Conservation (phyloP, 139 green algal genomes). For the Medakamo hakoo region DNA sequence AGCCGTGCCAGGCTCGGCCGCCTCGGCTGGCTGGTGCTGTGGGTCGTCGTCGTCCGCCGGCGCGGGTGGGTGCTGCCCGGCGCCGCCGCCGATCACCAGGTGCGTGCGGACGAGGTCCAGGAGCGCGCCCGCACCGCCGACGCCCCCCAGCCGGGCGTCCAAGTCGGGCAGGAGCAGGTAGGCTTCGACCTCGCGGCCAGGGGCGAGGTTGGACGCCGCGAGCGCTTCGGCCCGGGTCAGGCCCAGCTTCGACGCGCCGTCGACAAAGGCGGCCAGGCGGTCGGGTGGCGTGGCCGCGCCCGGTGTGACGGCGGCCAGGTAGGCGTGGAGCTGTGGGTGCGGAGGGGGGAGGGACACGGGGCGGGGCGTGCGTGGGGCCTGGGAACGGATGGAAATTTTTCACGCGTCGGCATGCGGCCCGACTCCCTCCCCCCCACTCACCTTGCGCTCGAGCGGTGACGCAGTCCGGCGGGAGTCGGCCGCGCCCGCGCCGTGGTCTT, state of each 20-base stretch:
- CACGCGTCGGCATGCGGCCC: neutral
- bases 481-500: neutral
- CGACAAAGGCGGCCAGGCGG: neutral
- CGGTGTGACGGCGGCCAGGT: neutral
- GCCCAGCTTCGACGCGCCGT: no score
- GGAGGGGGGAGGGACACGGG: no score
- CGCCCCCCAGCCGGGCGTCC: no score
- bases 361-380: neutral
- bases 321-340: neutral
- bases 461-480: no score
- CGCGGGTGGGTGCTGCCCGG: no score
- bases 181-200: neutral
- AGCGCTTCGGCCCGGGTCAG: neutral
- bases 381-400: neutral
- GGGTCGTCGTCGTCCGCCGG: no score
- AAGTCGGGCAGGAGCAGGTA: neutral
- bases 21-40: no score
- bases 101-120: no score
- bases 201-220: neutral
- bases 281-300: neutral
- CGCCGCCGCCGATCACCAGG: no score
- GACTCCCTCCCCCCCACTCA: neutral
- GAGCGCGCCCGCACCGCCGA: no score
- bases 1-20: no score
- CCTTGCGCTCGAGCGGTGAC: neutral